Evolutionary conservation across 495 filamentous ascomycete genomes (phyloP).

Genomic region (Daldinia loculata): DNA sequence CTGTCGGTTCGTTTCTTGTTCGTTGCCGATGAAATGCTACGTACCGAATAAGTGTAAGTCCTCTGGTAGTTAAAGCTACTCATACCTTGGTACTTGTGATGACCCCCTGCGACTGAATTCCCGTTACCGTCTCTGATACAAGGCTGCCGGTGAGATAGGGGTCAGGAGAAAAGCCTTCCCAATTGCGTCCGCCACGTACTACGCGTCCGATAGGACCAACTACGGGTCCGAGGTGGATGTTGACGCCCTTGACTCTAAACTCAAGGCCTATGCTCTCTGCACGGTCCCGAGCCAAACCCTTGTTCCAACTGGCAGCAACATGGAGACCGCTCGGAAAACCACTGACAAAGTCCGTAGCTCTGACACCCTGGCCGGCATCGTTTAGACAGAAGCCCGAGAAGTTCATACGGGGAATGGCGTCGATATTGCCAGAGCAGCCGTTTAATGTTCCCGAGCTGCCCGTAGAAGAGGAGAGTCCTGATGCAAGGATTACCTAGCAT

Average conservation of each 20-base stretch:
- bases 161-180: slow-evolving; percentile 62
- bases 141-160: slow-evolving; percentile 57
- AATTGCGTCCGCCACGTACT: slow-evolving; percentile 61
- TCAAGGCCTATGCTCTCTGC: slow-evolving; percentile 63
- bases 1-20: slow-evolving; percentile 70
- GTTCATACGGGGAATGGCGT: slow-evolving; percentile 59
- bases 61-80: slow-evolving; percentile 43
- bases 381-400: slow-evolving; percentile 69
- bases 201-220: slow-evolving; percentile 63
- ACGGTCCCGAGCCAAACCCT: slow-evolving; percentile 55
- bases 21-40: slow-evolving; percentile 68
- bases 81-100: slow-evolving; percentile 62
- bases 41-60: slow-evolving; percentile 4
- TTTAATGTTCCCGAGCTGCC: slow-evolving; percentile 47
- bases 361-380: slow-evolving; percentile 69
- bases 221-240: slow-evolving; percentile 73
- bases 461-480: slow-evolving; percentile 48
- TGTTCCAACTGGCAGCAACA: slow-evolving; percentile 66
- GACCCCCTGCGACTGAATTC: slow-evolving; percentile 62
- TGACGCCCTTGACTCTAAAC: slow-evolving; percentile 68
- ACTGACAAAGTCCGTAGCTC: slow-evolving; percentile 67
- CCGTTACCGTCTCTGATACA: slow-evolving; percentile 55
- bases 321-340: slow-evolving; percentile 64
- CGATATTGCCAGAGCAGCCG: slow-evolving; percentile 61
- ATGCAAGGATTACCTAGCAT: slow-evolving; percentile 62